Percentiles rank a stretch among this genome's conserved stretches.
Conservation (phyloP, 2,329 filamentous ascomycete genomes). For the Diatrype stigma region DNA sequence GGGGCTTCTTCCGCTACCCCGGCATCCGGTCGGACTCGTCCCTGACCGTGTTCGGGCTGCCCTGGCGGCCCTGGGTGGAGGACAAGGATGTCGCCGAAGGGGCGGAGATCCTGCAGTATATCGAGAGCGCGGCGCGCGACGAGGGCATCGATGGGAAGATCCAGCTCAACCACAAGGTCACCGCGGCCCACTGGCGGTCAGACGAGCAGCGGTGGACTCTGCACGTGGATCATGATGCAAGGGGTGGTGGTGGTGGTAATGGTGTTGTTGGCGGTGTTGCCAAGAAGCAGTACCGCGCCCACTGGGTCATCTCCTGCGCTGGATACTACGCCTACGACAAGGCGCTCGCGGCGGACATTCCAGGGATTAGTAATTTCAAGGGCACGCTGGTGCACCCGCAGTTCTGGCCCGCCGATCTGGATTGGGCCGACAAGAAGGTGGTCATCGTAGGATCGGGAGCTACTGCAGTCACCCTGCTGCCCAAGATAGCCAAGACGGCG, state of each 20-base stretch:
- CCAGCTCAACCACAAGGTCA: slow-evolving; percentile 45
- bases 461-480: slow-evolving; percentile 74
- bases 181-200: slow-evolving; percentile 50
- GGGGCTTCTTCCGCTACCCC: slow-evolving; percentile 74
- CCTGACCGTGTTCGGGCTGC: slow-evolving; percentile 59
- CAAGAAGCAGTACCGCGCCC: slow-evolving; percentile 37
- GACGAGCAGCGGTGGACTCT: slow-evolving; percentile 51
- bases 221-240: slow-evolving; percentile 32
- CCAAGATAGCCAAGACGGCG: slow-evolving; percentile 62
- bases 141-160: slow-evolving; percentile 54
- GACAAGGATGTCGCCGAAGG: slow-evolving; percentile 22
- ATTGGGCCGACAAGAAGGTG: slow-evolving; percentile 63
- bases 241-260: no score
- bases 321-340: slow-evolving; percentile 64
- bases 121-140: slow-evolving; percentile 46
- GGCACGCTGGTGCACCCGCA: slow-evolving; percentile 62
- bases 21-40: slow-evolving; percentile 66
- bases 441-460: slow-evolving; percentile 75
- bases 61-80: slow-evolving; percentile 57
- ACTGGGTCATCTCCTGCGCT: slow-evolving; percentile 54
- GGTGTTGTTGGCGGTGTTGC: no score
- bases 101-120: slow-evolving; percentile 49
- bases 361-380: slow-evolving; percentile 56
- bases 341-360: slow-evolving; percentile 50
- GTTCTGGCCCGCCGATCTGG: slow-evolving; percentile 67